phyloP scores from a whole-genome alignment of 495 filamentous ascomycete species.

The Penicillium pancosmium region DNA sequence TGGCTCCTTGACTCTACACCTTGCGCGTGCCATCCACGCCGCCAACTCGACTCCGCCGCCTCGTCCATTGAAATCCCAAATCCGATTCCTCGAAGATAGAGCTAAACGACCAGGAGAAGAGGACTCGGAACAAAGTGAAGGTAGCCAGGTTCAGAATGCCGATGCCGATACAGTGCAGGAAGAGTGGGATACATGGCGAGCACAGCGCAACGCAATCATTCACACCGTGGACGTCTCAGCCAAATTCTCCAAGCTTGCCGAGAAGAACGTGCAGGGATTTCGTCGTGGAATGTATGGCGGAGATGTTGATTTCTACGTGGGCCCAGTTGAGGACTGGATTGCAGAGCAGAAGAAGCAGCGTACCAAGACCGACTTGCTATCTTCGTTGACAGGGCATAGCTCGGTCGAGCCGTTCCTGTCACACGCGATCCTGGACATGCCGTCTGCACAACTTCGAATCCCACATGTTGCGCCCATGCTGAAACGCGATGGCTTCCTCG shows the following conservation, averaged over 20 bases:
- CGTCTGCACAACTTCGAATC: constrained; percentile 61
- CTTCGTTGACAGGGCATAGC: constrained; percentile 11
- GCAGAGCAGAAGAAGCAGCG: constrained; percentile 46
- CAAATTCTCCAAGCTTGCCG: constrained; percentile 61
- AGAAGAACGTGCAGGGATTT: constrained; percentile 63
- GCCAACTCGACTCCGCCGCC: constrained; percentile 58
- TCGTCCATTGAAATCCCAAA: constrained; percentile 38
- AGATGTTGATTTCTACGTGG: constrained; percentile 72
- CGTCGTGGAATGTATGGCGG: constrained; percentile 67
- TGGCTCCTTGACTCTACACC: constrained; percentile 72
- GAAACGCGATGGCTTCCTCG: constrained; percentile 60
- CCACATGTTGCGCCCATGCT: constrained; percentile 58
- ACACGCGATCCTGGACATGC: constrained; percentile 72
- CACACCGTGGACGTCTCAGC: constrained; percentile 68
- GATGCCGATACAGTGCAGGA: constrained; percentile 24
- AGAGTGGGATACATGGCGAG: constrained; percentile 49
- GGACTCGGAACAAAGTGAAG: constrained; percentile 8
- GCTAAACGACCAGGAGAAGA: constrained; percentile 29
- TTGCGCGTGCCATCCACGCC: constrained; percentile 74
- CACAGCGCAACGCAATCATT: constrained; percentile 63
- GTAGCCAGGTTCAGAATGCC: constrained; percentile 1
- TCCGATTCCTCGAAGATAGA: constrained; percentile 37
- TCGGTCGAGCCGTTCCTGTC: constrained; percentile 61
- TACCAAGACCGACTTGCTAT: constrained; percentile 24
- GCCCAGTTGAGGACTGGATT: constrained; percentile 65